Evolutionary conservation across 495 filamentous ascomycete species (phyloP), one percentile per base, ranked within the genome.

Genomic region (Opeltia flavorubescens): DNA sequence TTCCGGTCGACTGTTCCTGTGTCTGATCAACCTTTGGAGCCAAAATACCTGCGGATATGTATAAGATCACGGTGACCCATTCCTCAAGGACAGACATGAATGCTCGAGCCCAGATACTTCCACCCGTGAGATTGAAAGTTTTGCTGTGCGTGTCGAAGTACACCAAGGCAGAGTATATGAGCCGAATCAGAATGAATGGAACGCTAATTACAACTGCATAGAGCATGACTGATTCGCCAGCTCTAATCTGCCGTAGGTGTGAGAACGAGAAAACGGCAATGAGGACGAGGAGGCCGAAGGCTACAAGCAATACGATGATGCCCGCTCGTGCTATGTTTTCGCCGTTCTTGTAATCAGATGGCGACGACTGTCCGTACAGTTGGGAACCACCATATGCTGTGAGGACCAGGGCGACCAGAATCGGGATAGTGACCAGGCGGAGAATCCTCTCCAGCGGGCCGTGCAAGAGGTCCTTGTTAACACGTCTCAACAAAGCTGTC

Each of bases 21-120:
- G 65, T 71, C 0, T 71, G 73, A 31, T 13, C 26, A 72, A 80
- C 29, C 55, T 77, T n/a, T 56, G 49, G 48, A 35, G 43, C 30
- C 43, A 44, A 7, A 12, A 54, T 9, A 11, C 51, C 51, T 30
- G 49, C 36, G 9, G 20, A n/a, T 0, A 45, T 24, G 15, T 47
- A 54, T 25, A 46, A 17, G 21, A 50, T 29, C 17, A 52, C 51
- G 2, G 47, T 50, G 24, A 54, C 24, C 6, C 55, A 41, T 39
- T 56, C 51, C 48, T 49, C 43, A n/a, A 54, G 15, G 5, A 46
- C 30, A 15, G 46, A 23, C 50, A 54, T 54, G 23, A 40, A 42
- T 4, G 27, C 20, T 23, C 33, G 33, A 4, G 48, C 43, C 17
- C 44, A 24, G 13, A 50, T 18, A 23, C 43, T 54, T 0, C 51